A percentile compares a stretch with the other conserved stretches of the same genome.
Conservation (phyloP, 1,139 yeast species). For the Saccharomyces hybrid region DNA sequence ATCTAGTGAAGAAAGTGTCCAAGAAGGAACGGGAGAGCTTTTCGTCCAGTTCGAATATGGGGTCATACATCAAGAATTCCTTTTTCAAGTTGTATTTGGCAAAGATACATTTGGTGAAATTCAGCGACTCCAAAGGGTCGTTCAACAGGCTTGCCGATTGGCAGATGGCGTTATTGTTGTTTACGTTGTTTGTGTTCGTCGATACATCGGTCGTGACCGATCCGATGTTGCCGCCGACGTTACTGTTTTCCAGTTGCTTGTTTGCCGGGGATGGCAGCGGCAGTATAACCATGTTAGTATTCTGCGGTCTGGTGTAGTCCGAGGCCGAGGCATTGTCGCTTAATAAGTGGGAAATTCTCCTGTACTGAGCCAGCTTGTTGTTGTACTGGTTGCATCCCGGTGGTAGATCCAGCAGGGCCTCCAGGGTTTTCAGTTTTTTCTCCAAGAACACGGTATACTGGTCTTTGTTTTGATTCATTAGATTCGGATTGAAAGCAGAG, state of each 20-base stretch:
- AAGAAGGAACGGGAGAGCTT: slow-evolving; percentile 39
- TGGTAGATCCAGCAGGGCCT: slow-evolving; percentile 35
- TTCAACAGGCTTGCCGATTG: slow-evolving; percentile 19
- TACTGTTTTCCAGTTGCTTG: neutral
- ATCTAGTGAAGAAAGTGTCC: slow-evolving; percentile 42
- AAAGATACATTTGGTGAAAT: slow-evolving; percentile 35
- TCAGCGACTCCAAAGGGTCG: slow-evolving; percentile 33
- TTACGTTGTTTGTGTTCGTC: slow-evolving; percentile 2
- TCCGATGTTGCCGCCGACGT: neutral
- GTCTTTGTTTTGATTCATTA: slow-evolving; percentile 30
- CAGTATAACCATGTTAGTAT: neutral
- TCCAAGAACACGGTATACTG: slow-evolving; percentile 49
- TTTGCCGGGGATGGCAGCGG: too few species aligned
- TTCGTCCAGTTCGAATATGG: slow-evolving; percentile 41
- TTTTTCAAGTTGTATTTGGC: slow-evolving; percentile 35
- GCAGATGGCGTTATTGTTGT: slow-evolving; percentile 13
- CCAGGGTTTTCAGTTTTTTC: slow-evolving; percentile 42
- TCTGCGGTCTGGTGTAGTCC: neutral
- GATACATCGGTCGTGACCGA: neutral
- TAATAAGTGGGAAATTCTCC: slow-evolving; percentile 36
- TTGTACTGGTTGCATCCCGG: slow-evolving; percentile 24
- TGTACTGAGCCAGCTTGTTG: slow-evolving; percentile 34
- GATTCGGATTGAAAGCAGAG: neutral
- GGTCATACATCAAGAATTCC: slow-evolving; percentile 38
- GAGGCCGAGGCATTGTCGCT: slow-evolving; percentile 11